A percentile compares a stretch with the other conserved stretches of the same genome.
Conservation (phyloP, 2,329 filamentous ascomycete genomes). For the Dactylonectria macrodidyma region DNA sequence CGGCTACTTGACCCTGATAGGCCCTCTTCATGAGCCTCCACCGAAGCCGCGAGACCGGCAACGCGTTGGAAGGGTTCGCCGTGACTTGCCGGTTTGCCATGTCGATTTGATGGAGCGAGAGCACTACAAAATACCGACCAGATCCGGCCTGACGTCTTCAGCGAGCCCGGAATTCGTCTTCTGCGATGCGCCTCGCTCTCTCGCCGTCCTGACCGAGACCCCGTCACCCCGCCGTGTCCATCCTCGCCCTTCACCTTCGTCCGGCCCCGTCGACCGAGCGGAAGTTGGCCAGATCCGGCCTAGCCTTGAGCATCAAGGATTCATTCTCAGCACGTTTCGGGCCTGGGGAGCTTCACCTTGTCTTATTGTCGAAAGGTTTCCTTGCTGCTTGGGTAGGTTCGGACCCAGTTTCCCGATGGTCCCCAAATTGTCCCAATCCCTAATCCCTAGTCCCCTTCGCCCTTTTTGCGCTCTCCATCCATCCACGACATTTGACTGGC, state of each 20-base stretch:
- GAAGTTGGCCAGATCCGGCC: slow-evolving; percentile 29
- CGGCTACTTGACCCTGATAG: slow-evolving; percentile 38
- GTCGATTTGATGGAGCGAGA: slow-evolving; percentile 17
- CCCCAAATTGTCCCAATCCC: neutral
- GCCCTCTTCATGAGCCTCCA: slow-evolving; percentile 37
- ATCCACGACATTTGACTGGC: slow-evolving; percentile 23
- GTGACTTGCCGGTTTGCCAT: slow-evolving; percentile 41
- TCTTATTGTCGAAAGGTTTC: slow-evolving; percentile 26
- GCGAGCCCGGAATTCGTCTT: slow-evolving; percentile 5
- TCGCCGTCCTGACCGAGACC: slow-evolving; percentile 24
- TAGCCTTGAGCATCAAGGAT: slow-evolving; percentile 13
- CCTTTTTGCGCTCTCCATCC: slow-evolving; percentile 30
- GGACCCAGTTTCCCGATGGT: slow-evolving; percentile 28
- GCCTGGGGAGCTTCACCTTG: slow-evolving; percentile 18
- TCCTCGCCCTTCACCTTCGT: slow-evolving; percentile 30
- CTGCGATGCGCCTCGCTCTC: neutral
- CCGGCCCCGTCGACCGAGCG: slow-evolving; percentile 45
- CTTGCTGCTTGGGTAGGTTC: slow-evolving; percentile 3
- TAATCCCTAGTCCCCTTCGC: slow-evolving; percentile 28
- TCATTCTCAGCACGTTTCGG: slow-evolving; percentile 11
- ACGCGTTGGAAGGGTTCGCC: slow-evolving; percentile 29
- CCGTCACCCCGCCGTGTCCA: slow-evolving; percentile 27
- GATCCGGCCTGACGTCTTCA: slow-evolving; percentile 3
- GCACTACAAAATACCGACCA: neutral
- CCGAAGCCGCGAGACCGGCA: slow-evolving; percentile 27